Base-by-base conservation (phyloP, 352 stramenopile genomes). In the Phytophthora tubulina region DNA sequence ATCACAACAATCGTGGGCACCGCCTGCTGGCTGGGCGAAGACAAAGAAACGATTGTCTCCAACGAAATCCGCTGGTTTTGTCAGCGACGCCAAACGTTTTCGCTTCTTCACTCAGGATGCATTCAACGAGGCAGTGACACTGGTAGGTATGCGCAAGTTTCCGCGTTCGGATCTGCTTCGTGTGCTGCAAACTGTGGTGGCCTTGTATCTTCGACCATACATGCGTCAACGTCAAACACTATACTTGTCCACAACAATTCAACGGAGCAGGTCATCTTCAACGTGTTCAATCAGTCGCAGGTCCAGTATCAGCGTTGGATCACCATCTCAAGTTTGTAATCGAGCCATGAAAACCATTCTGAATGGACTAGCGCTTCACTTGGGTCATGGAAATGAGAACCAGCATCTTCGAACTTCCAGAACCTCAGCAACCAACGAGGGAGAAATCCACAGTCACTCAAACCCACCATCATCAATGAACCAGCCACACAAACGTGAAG, bases 71-170 rank as follows among this genome's bases (percentile, higher is more conserved):
- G 27, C 27, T 30, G 55, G 31, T 33, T 14, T 52, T 30, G 14
- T 27, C 11, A 59, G 39, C 2, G 81, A 91, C 15, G 70, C 60
- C 21, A 84, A 80, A 50, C 73, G 74, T 15, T 88, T 82, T 39
- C 81, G 88, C 2, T 94, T 88, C 49, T 95, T 95, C 55, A 84
- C 82, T 45, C 75, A 84, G 38, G 81, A 88, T 53, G 59, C 80
- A 14, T 95, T 94, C 61, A 92, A 89, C 33, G 85, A 95, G 55
- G 84, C 86, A 5, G 70, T 92, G 32, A 92, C 86, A 21, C 65
- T 94, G 32, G 71, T 94, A 30, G 78, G 76, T 0, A 84, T 90
- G 56, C 87, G 87, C 41, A 75, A 80, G 21, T 94, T 85, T 60
- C 83, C 88, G 8, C 76, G 87, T 2, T 80, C 79, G 10, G 83